Percentiles rank a stretch among this genome's conserved stretches.
Evolutionary conservation across 768 basidiomycete species (phyloP).

Genomic region (Naematelia aurantialba): DNA sequence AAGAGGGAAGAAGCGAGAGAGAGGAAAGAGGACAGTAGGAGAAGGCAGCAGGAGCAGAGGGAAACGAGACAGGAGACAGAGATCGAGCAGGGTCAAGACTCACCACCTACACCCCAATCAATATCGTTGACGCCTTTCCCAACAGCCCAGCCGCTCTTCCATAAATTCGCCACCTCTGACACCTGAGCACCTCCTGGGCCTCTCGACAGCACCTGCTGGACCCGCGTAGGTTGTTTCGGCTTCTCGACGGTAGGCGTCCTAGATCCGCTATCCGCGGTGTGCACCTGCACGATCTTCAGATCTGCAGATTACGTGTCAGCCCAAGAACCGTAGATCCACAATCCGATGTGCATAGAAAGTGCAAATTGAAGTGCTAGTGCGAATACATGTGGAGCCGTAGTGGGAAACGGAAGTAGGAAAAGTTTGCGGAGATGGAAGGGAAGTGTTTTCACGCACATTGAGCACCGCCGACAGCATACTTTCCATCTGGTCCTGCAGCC

Average conservation of each 20-base stretch:
- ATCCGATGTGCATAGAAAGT: neutral
- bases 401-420: neutral
- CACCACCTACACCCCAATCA: slow-evolving; percentile 47
- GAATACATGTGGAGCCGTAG: no score
- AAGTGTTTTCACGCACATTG: slow-evolving; percentile 29
- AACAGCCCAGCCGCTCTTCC: slow-evolving; percentile 39
- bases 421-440: neutral
- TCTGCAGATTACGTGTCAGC: slow-evolving; percentile 16
- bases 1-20: no score
- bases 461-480: slow-evolving; percentile 40
- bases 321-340: neutral
- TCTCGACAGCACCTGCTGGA: slow-evolving; percentile 15
- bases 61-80: no score
- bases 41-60: no score
- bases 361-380: no score
- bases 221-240: slow-evolving; percentile 6
- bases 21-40: no score
- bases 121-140: slow-evolving; percentile 44
- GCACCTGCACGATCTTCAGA: slow-evolving; percentile 33
- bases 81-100: slow-evolving; percentile 9
- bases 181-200: slow-evolving; percentile 41
- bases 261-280: slow-evolving; percentile 5
- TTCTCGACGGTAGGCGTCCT: slow-evolving; percentile 11
- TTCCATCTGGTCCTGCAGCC: slow-evolving; percentile 42
- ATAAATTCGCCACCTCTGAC: slow-evolving; percentile 42